Base-by-base conservation (phyloP, 192 early-diverging fungal species). In the Podila verticillata region DNA sequence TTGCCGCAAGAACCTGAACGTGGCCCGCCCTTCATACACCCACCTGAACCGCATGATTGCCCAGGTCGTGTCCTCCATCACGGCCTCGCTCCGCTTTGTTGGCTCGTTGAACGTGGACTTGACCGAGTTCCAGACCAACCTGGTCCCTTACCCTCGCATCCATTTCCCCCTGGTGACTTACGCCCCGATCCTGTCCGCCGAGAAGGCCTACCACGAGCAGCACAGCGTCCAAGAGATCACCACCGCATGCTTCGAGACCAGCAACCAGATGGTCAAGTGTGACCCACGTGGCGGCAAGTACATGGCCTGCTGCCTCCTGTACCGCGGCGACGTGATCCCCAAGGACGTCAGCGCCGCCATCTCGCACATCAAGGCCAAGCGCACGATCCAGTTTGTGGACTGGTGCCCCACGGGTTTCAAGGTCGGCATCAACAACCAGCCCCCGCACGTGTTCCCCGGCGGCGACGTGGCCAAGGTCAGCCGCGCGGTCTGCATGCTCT, bases 341-440 rank as follows among this genome's bases (percentile, higher is more conserved):
- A 99, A 98, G 91, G 97, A 98, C 81, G 95, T 96, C 86, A 97
- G 95, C 87, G 86, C 86, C 39, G 92, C 97, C 74, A 96, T 98
- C 57, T 22, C 94, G 31, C 85, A 88, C 75, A 93, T 99, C 89
- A 96, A 96, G 89, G 96, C 96, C 88, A 95, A 93, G 89, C 92
- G 94, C 75, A 98, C 97, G 59, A 93, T 99, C 68, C 94, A 96
- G 84, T 99, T 98, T 87, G 97, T 99, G 74, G 97, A 99, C 84
- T 99, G 97, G 97, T 99, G 97, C 87, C 96, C 97, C 36, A 99
- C 97, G 61, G 97, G 97, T 84, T 99, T 99, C 93, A 99, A 99
- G 92, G 93, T 99, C 57, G 97, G 97, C 80, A 99, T 99, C 88
- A 99, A 98, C 90, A 91, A 90, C 89, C 92, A 96, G 84, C 86